Evolutionary conservation across 305 asterid species (phyloP).

Genomic region (Solanum hybrid): DNA sequence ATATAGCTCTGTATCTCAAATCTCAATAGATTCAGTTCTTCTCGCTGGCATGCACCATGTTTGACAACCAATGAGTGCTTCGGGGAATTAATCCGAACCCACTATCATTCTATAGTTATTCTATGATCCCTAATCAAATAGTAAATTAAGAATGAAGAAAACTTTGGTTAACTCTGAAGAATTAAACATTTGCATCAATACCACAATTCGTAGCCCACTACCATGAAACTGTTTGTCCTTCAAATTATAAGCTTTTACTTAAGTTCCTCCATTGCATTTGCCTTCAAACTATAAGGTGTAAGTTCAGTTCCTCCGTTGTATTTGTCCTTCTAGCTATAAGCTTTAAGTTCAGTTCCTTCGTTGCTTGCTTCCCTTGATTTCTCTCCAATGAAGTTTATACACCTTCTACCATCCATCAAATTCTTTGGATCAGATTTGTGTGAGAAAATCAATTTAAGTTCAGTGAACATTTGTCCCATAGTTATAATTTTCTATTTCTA

Average conservation of each 20-base stretch:
- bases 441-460: neutral
- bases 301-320: neutral
- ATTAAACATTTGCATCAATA: neutral
- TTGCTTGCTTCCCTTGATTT: neutral
- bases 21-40: neutral
- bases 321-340: neutral
- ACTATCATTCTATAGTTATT: neutral
- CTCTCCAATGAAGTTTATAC: neutral
- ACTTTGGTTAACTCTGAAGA: neutral
- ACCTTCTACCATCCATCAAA: neutral
- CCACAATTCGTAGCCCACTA: neutral
- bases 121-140: neutral
- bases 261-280: neutral
- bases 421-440: neutral
- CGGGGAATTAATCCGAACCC: neutral
- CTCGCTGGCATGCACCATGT: neutral
- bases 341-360: neutral
- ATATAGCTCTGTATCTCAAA: neutral
- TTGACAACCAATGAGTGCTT: neutral
- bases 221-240: neutral
- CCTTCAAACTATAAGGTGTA: neutral
- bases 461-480: neutral
- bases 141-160: neutral
- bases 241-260: neutral
- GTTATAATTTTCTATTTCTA: neutral